Base-by-base conservation (phyloP, 441 rosid genomes). In the Sinapis alba region DNA sequence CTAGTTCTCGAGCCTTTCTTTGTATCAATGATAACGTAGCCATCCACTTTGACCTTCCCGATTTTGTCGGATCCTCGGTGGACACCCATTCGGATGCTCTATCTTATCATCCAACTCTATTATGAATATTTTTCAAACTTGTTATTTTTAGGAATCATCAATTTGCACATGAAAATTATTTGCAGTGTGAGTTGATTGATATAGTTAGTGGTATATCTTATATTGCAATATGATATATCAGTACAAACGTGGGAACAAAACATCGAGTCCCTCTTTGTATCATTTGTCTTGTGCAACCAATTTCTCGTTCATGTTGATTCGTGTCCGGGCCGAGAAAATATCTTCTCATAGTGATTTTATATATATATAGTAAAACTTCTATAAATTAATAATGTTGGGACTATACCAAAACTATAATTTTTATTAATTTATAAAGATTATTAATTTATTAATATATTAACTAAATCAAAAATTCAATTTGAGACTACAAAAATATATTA, bases 21-120 rank as follows among this genome's bases (percentile, higher is more conserved):
- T 15, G 28, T 41, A 16, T 58, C 27, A 61, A n/a, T 13, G 50
- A n/a, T n/a, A 30, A 62, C 61, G 7, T 21, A 32, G 26, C 60
- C 69, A 62, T 3, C 61, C 21, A 32, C 61, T 43, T 45, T 65
- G 69, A 65, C 69, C 57, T 23, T n/a, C 53, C 21, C 4, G 9
- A 5, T 3, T 43, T 13, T 65, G 20, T 19, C 58, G 13, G 58
- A 51, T 51, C 10, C 6, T 53, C 12, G 24, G 57, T 51, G 12
- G 57, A 7, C 57, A 51, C 24, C 6, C 30, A 61, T 61, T 61
- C 15, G 45, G 24, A 9, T 61, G 18, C 41, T 27, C 38, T 54
- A 11, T 54, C 26, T 19, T 13, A 32, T 18, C 65, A 62, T 54
- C 28, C 28, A 56, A 27, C 12, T 27, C 36, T 58, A 28, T n/a